phyloP scores from a whole-genome alignment of 1,139 yeast species.

The Yamadazyma atmosphaerica region DNA sequence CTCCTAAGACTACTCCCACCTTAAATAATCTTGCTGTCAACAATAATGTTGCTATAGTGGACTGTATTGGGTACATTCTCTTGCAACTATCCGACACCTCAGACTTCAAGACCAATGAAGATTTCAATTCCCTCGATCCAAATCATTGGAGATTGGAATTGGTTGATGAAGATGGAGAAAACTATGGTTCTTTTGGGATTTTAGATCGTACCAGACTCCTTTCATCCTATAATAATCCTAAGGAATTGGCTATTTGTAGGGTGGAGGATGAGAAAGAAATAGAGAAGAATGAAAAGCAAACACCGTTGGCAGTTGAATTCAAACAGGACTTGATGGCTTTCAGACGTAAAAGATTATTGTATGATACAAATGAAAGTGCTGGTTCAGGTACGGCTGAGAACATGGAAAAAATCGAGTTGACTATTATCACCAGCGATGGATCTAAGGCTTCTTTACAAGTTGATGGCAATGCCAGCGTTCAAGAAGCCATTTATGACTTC shows the following conservation, averaged over 20 bases:
- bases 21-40: constrained; percentile 37
- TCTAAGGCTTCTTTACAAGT: constrained; percentile 7
- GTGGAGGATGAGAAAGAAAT: constrained; percentile 40
- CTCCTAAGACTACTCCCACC: constrained; percentile 35
- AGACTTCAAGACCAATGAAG: constrained; percentile 11
- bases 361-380: constrained; percentile 5
- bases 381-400: constrained; percentile 7
- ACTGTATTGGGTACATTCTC: constrained; percentile 63
- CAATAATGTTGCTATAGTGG: constrained; percentile 53
- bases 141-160: constrained; percentile 68
- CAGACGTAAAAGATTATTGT: constrained; percentile 14
- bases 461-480: constrained; percentile 23
- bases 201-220: constrained; percentile 56
- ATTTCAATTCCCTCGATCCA: constrained; percentile 42
- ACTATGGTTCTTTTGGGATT: constrained; percentile 73
- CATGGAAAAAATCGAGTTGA: constrained; percentile 8
- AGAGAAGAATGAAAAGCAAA: constrained; percentile 31
- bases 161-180: constrained; percentile 79
- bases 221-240: constrained; percentile 60
- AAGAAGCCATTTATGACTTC: constrained; percentile 33
- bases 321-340: constrained; percentile 25
- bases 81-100: constrained; percentile 24
- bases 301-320: constrained; percentile 57
- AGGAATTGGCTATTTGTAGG: constrained; percentile 60
- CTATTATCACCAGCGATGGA: constrained; percentile 10